phyloP scores from a whole-genome alignment of 108 stramenopile species.

The Heterococcus sp. region DNA sequence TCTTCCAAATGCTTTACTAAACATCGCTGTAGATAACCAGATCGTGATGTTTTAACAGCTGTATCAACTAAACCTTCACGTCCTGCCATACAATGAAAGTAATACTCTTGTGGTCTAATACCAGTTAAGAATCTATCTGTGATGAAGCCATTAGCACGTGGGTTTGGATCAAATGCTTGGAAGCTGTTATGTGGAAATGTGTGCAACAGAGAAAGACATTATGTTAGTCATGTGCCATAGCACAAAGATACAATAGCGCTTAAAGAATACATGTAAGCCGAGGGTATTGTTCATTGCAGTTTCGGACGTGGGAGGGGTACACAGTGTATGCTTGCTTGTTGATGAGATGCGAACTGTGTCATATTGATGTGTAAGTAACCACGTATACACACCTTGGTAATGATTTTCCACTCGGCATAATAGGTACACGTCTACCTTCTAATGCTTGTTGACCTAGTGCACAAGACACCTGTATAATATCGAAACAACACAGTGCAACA shows the following conservation, averaged over 20 bases:
- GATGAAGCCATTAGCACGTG: slow-evolving; percentile 97
- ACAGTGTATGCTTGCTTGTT: too few relatives aligned
- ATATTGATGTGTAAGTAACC: too few relatives aligned
- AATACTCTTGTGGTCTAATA: slow-evolving; percentile 85
- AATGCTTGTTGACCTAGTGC: slow-evolving; percentile 98
- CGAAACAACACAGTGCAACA: background rate
- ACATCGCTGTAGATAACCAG: slow-evolving; percentile 97
- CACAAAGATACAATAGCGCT: background rate
- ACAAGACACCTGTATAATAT: slow-evolving; percentile 77
- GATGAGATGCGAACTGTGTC: too few relatives aligned
- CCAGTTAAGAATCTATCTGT: slow-evolving; percentile 97
- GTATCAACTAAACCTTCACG: slow-evolving; percentile 86
- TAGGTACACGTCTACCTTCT: slow-evolving; percentile 96
- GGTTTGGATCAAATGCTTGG: slow-evolving; percentile 88
- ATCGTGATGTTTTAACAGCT: slow-evolving; percentile 96
- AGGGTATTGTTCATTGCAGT: too few relatives aligned
- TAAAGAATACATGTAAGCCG: too few relatives aligned
- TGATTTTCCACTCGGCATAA: slow-evolving; percentile 91
- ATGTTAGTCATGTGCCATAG: background rate
- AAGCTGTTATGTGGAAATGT: slow-evolving; percentile 61
- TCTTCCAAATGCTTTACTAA: slow-evolving; percentile 89
- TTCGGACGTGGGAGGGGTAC: too few relatives aligned
- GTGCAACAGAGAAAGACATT: background rate
- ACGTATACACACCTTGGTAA: too few relatives aligned
- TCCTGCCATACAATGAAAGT: slow-evolving; percentile 99